phyloP scores from a whole-genome alignment of 306 rosid species.

The Citrullus amarus region DNA sequence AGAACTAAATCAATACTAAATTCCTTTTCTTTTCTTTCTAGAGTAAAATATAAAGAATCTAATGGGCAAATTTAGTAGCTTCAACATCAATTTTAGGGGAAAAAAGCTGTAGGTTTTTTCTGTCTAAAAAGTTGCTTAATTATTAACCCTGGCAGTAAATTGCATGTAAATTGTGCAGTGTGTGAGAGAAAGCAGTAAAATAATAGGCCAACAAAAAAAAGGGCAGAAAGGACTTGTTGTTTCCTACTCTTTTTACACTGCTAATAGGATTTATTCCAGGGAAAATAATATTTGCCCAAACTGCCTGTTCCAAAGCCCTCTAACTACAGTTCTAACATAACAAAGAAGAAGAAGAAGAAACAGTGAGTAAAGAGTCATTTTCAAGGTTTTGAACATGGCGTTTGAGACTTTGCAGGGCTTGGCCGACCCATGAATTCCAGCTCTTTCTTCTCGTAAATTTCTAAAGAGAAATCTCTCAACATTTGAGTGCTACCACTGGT shows the following conservation, averaged over 20 bases:
- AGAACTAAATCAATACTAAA: too few relatives aligned
- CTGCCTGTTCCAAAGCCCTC: not conserved
- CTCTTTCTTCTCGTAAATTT: slow-evolving; percentile 62
- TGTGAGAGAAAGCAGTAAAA: not conserved
- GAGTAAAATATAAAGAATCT: not conserved
- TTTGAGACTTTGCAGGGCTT: slow-evolving; percentile 22
- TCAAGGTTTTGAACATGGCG: slow-evolving; percentile 32
- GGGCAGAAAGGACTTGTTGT: not conserved
- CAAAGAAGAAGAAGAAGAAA: not conserved
- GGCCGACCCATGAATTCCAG: slow-evolving; percentile 47
- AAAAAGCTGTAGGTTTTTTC: too few relatives aligned
- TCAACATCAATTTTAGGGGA: not conserved
- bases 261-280: not conserved
- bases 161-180: not conserved
- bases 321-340: not conserved
- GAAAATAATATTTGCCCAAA: not conserved
- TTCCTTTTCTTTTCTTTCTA: too few relatives aligned
- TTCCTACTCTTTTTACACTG: not conserved
- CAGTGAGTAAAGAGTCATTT: not conserved
- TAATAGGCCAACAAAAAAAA: not conserved
- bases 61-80: not conserved
- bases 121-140: too few relatives aligned
- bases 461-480: slow-evolving; percentile 64
- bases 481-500: slow-evolving; percentile 22
- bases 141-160: not conserved